Conservation (phyloP, 1,284 basidiomycete species). For the Irpex lacteus region DNA sequence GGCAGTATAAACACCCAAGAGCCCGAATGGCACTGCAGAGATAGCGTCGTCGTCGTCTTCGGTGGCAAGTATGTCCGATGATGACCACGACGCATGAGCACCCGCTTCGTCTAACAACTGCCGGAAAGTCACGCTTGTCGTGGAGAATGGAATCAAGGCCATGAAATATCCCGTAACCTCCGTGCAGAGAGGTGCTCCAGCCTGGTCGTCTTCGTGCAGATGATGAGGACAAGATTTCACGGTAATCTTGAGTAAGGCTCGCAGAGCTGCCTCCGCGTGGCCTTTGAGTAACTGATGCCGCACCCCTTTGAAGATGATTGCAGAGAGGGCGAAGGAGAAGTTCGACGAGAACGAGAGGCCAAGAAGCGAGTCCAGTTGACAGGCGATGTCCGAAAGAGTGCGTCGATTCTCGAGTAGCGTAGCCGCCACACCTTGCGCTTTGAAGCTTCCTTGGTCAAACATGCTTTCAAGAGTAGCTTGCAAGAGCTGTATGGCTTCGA, state of each 20-base stretch:
- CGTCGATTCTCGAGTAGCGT: slow-evolving; percentile 66
- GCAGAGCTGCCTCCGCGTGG: slow-evolving; percentile 55
- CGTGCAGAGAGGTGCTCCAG: slow-evolving; percentile 42
- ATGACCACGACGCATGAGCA: slow-evolving; percentile 48
- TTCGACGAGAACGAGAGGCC: slow-evolving; percentile 76
- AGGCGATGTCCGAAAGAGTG: slow-evolving; percentile 64
- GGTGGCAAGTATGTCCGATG: slow-evolving; percentile 26
- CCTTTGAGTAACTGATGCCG: slow-evolving; percentile 65
- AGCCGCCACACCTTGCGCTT: slow-evolving; percentile 49
- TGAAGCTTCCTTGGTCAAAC: slow-evolving; percentile 55
- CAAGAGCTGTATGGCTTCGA: slow-evolving; percentile 68
- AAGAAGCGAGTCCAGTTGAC: slow-evolving; percentile 72
- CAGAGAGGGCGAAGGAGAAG: slow-evolving; percentile 80
- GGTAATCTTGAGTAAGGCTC: slow-evolving; percentile 57
- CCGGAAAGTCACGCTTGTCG: slow-evolving; percentile 53
- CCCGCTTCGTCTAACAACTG: slow-evolving; percentile 61
- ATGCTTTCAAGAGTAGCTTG: slow-evolving; percentile 68
- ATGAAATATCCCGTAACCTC: slow-evolving; percentile 81
- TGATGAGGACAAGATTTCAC: slow-evolving; percentile 42
- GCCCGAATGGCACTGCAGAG: slow-evolving; percentile 51
- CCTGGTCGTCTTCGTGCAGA: slow-evolving; percentile 36
- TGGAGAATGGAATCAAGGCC: slow-evolving; percentile 71
- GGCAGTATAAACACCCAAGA: slow-evolving; percentile 65
- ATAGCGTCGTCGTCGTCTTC: slow-evolving; percentile 48
- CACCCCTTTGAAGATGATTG: slow-evolving; percentile 84